phyloP scores from a whole-genome alignment of 1,284 basidiomycete genomes.

The Tilletia setariae region DNA sequence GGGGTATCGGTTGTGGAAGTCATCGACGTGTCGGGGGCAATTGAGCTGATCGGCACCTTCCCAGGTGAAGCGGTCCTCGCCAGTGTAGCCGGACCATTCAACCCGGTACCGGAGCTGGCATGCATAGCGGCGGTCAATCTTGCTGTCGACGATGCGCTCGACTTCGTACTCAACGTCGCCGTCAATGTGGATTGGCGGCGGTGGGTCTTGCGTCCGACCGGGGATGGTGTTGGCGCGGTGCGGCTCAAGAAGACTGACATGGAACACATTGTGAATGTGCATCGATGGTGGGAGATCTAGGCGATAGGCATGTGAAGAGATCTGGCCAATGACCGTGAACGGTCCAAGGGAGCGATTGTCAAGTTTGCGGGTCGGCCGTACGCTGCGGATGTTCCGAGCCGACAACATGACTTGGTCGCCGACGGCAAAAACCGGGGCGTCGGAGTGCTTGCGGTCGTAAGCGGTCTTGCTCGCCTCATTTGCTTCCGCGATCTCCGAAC shows the following conservation, averaged over 20 bases:
- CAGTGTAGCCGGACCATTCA: too few species aligned
- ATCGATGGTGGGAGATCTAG: conserved; percentile 9
- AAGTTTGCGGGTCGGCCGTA: too few species aligned
- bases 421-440: too few species aligned
- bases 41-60: conserved; percentile 1
- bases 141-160: conserved; percentile 13
- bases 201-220: too few species aligned
- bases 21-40: background rate
- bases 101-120: background rate
- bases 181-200: conserved; percentile 9
- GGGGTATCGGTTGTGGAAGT: conserved; percentile 1
- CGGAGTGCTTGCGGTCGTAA: too few species aligned
- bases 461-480: too few species aligned
- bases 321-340: conserved; percentile 4
- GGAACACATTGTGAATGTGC: conserved; percentile 18
- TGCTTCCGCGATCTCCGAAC: background rate
- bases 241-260: too few species aligned
- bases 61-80: conserved; percentile 9
- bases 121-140: background rate
- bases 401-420: too few species aligned
- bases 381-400: too few species aligned
- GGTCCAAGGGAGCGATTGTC: conserved; percentile 19
- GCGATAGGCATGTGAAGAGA: background rate
- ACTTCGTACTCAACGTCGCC: conserved; percentile 6
- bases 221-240: too few species aligned